phyloP scores from a whole-genome alignment of 176 grass and related monocot species.

The Raddia guianensis region DNA sequence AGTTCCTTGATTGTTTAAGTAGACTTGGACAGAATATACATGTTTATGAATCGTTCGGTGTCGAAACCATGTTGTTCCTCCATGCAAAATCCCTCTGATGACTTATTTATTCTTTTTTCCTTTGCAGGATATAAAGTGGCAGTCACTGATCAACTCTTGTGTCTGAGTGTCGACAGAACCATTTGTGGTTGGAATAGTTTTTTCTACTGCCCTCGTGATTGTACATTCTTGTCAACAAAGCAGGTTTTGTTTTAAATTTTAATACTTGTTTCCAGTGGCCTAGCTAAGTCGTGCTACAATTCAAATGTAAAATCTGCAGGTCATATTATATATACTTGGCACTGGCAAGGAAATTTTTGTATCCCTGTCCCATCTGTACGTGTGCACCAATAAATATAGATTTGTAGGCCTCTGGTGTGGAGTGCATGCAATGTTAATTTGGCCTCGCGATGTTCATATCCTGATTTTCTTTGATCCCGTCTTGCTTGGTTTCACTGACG shows the following conservation, averaged over 20 bases:
- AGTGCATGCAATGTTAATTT: too few relatives aligned
- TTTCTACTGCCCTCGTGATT: constrained; percentile 14
- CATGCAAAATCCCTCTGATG: constrained; percentile 6
- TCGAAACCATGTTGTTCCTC: neutral
- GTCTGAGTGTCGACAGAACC: constrained; percentile 21
- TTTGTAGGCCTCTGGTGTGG: too few relatives aligned
- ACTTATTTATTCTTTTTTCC: constrained; percentile 19
- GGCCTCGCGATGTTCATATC: too few relatives aligned
- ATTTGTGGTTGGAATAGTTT: constrained; percentile 49
- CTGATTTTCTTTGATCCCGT: too few relatives aligned
- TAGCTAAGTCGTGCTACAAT: constrained; percentile 1
- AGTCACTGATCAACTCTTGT: neutral
- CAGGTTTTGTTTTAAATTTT: neutral
- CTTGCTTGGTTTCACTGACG: too few relatives aligned
- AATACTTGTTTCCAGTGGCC: constrained; percentile 12
- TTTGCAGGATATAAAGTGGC: constrained; percentile 48
- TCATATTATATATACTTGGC: constrained; percentile 22
- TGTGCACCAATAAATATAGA: too few relatives aligned
- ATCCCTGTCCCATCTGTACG: neutral
- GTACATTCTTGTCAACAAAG: constrained; percentile 53
- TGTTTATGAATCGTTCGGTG: neutral
- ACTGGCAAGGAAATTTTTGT: constrained; percentile 6
- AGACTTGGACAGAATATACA: neutral
- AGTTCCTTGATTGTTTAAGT: constrained; percentile 10
- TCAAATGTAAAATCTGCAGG: constrained; percentile 26